Conservation (phyloP, 441 rosid species). For the Caryocar brasiliense region DNA sequence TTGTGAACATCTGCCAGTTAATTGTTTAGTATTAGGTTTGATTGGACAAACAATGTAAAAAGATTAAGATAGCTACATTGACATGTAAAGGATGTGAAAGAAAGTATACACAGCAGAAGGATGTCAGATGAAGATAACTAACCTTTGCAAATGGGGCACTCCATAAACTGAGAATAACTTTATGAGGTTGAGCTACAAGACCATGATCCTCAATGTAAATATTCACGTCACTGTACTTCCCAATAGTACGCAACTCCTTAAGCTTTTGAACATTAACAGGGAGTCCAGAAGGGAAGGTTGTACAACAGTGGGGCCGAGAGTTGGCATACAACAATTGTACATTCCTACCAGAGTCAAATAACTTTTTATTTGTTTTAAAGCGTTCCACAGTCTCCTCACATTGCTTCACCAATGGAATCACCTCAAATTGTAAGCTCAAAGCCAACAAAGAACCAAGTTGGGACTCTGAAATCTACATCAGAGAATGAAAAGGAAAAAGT, state of each 20-base stretch:
- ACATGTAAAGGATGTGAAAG: no score
- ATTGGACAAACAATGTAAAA: slow-evolving; percentile 6
- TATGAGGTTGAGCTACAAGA: slow-evolving; percentile 57
- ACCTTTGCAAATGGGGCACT: slow-evolving; percentile 92
- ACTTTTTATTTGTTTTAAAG: slow-evolving; percentile 41
- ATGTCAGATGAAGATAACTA: slow-evolving; percentile 13
- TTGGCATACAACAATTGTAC: slow-evolving; percentile 57
- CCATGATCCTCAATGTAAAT: slow-evolving; percentile 53
- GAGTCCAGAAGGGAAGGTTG: slow-evolving; percentile 54
- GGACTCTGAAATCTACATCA: slow-evolving; percentile 58
- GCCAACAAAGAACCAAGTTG: slow-evolving; percentile 50
- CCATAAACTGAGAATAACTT: slow-evolving; percentile 73
- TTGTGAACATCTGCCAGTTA: slow-evolving; percentile 83
- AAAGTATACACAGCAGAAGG: not conserved
- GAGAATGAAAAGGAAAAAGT: not conserved
- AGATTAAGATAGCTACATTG: not conserved
- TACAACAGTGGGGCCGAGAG: slow-evolving; percentile 35
- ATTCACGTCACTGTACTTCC: slow-evolving; percentile 54
- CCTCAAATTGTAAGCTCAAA: slow-evolving; percentile 61
- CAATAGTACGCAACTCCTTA: slow-evolving; percentile 29
- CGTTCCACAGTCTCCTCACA: slow-evolving; percentile 61
- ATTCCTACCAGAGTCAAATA: slow-evolving; percentile 40
- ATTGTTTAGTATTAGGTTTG: slow-evolving; percentile 5
- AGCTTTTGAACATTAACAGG: slow-evolving; percentile 62
- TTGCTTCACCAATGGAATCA: slow-evolving; percentile 61